Percentiles rank a stretch among this genome's conserved stretches.
Evolutionary conservation across 306 rosid species (phyloP).

Genomic region (Astragalus membranaceus): DNA sequence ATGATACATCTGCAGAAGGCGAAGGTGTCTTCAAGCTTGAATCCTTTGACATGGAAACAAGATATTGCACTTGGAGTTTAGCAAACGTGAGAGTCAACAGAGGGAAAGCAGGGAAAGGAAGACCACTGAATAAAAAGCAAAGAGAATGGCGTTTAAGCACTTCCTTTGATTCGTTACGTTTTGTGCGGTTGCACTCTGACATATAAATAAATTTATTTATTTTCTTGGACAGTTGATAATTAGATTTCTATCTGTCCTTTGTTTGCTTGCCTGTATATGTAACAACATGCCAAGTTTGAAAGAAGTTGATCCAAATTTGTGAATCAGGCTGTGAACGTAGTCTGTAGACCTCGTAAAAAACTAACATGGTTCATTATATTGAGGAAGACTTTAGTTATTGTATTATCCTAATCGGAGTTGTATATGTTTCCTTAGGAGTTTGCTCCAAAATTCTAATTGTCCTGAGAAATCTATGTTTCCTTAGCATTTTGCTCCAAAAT

Average conservation of each 20-base stretch:
- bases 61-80: slow-evolving; percentile 75
- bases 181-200: slow-evolving; percentile 76
- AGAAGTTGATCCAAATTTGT: no score
- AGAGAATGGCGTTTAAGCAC: slow-evolving; percentile 76
- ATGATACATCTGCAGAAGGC: slow-evolving; percentile 45
- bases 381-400: no score
- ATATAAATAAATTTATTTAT: slow-evolving; percentile 17
- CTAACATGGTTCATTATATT: no score
- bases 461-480: no score
- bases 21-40: slow-evolving; percentile 78
- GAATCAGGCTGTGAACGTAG: no score
- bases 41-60: slow-evolving; percentile 67
- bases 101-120: slow-evolving; percentile 89
- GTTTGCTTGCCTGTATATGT: neutral
- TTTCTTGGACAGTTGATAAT: neutral
- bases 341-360: no score
- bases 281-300: no score
- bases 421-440: no score
- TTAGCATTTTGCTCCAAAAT: no score
- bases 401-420: no score
- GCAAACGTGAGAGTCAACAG: slow-evolving; percentile 80
- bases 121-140: slow-evolving; percentile 85
- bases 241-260: neutral
- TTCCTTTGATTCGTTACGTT: slow-evolving; percentile 58
- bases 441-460: no score